Evolutionary conservation across 2,329 filamentous ascomycete species (phyloP), one percentile per base, ranked within the genome.

Genomic region (Aureobasidium sp.): DNA sequence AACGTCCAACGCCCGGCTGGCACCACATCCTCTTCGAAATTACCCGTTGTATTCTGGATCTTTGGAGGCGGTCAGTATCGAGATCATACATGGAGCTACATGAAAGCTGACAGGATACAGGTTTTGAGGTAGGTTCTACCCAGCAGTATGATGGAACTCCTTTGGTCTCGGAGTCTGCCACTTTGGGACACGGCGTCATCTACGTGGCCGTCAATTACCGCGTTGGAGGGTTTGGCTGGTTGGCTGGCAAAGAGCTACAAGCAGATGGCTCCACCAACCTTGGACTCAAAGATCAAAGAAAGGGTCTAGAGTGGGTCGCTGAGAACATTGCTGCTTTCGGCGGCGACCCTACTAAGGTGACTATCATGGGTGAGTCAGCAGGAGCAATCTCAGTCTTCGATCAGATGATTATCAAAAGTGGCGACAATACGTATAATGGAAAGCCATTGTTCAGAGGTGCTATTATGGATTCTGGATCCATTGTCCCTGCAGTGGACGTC

Each of bases 181-280:
- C 68, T 0, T 67, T 81, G 59, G 78, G 78, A 35, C 83, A 89
- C 73, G 85, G 87, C 0, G 85, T 93, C 64, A 75, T 95, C 50
- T 89, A 86, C 60, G 89, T 93, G 0, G 82, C 86, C 0, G 84
- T 92, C 69, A 92, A 91, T 75, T 92, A 95, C 74, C 69, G 73
- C 50, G 64, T 75, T 1, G 67, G 66, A 11, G 72, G 67, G 17
- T 74, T 70, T 35, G 74, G 73, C 22, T 76, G 71, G 64, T 66
- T 74, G 5, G 70, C 67, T 39, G 67, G 68, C 22, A 65, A 70
- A 44, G 69, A 73, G 39, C 56, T 71, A 12, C 67, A 72, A 35
- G 70, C 71, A 0, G 75, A 73, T 27, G 69, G 69, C 19, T 67
- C 66, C 15, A 71, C 72, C 12, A 75, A 74, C 40, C 66, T 73